A percentile compares a stretch with the other conserved stretches of the same genome.
phyloP scores from a whole-genome alignment of 495 filamentous ascomycete genomes.

The Tuber borchii region DNA sequence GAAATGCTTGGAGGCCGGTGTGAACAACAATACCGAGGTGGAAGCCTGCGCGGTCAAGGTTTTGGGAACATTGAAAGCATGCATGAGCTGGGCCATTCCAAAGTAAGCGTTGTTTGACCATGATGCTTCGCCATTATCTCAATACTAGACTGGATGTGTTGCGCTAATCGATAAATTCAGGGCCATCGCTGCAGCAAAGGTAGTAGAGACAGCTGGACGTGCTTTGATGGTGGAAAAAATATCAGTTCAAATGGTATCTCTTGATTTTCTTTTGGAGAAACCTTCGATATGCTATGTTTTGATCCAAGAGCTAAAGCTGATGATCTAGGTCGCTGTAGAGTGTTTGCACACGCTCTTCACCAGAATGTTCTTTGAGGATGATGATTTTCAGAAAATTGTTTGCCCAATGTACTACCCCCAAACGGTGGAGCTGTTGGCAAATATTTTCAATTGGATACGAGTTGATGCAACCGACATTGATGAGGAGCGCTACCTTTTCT shows the following conservation, averaged over 20 bases:
- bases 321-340: constrained; percentile 67
- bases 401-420: constrained; percentile 68
- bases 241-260: constrained; percentile 59
- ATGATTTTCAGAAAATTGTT: constrained; percentile 72
- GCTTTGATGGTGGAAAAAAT: constrained; percentile 67
- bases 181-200: constrained; percentile 62
- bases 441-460: constrained; percentile 73
- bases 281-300: neutral
- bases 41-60: constrained; percentile 64
- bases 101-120: constrained; percentile 42
- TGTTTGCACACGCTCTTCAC: constrained; percentile 74
- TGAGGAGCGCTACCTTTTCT: constrained; percentile 82
- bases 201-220: constrained; percentile 64
- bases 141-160: constrained; percentile 11
- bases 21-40: constrained; percentile 57
- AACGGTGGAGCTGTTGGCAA: constrained; percentile 63
- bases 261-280: neutral
- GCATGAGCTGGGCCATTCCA: constrained; percentile 76
- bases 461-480: constrained; percentile 74
- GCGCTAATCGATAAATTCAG: constrained; percentile 36
- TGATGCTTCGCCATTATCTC: neutral
- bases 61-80: constrained; percentile 66
- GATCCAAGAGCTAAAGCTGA: constrained; percentile 38
- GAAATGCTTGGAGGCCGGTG: constrained; percentile 61
- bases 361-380: constrained; percentile 63